phyloP scores from a whole-genome alignment of 2,329 filamentous ascomycete species.

The Aureobasidium vineae region DNA sequence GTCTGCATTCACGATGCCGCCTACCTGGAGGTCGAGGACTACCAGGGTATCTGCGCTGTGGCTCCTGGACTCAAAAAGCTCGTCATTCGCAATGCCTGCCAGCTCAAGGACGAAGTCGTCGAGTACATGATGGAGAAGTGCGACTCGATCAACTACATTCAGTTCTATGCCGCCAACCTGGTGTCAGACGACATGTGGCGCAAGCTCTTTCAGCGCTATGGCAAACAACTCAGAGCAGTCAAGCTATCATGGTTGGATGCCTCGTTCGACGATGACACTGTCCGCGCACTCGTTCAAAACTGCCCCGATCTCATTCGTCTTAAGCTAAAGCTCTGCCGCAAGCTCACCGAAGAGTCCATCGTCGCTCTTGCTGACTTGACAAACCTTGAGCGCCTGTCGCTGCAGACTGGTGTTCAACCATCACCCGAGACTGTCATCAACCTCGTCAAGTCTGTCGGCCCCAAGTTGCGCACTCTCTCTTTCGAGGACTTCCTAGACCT shows the following conservation, averaged over 20 bases:
- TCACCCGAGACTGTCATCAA: slow-evolving; percentile 58
- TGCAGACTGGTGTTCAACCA: slow-evolving; percentile 63
- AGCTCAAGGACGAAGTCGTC: slow-evolving; percentile 83
- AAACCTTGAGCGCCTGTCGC: slow-evolving; percentile 69
- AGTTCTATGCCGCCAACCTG: slow-evolving; percentile 81
- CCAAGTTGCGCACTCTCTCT: slow-evolving; percentile 71
- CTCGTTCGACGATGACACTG: slow-evolving; percentile 70
- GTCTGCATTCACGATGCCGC: slow-evolving; percentile 62
- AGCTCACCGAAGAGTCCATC: slow-evolving; percentile 65
- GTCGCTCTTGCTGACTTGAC: slow-evolving; percentile 60
- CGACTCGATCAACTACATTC: slow-evolving; percentile 66
- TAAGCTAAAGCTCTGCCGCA: slow-evolving; percentile 79
- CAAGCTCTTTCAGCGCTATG: slow-evolving; percentile 64
- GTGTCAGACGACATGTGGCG: slow-evolving; percentile 75
- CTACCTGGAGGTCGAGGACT: slow-evolving; percentile 72
- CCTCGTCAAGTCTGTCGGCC: slow-evolving; percentile 63
- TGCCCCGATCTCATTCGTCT: slow-evolving; percentile 70
- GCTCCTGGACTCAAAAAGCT: slow-evolving; percentile 68
- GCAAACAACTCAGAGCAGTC: slow-evolving; percentile 62
- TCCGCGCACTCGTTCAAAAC: slow-evolving; percentile 59
- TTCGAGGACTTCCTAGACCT: slow-evolving; percentile 65
- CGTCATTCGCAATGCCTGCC: slow-evolving; percentile 79
- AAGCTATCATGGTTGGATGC: slow-evolving; percentile 83
- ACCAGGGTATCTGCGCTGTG: slow-evolving; percentile 73
- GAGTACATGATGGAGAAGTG: slow-evolving; percentile 75